Base-by-base conservation (phyloP, 805 yeast genomes). In the Naumovozyma castellii region DNA sequence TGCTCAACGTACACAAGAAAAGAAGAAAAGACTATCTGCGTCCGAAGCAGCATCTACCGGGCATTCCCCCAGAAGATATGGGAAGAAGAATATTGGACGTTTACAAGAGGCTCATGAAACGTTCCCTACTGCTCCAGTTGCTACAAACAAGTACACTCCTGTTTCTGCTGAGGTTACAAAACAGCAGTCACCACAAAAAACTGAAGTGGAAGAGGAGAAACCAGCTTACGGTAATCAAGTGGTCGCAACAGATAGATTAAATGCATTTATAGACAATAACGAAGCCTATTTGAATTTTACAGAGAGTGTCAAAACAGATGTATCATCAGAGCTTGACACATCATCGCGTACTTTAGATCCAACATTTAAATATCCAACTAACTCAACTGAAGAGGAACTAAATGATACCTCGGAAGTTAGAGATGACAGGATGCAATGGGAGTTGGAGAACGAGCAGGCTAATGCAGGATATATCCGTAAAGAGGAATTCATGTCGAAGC, bases 1-100 rank as follows among this genome's bases (percentile, higher is more conserved):
- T 32, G 78, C 97, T 2, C 74, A 75, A 50, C 70, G 60, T 18
- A 46, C 61, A 16, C 57, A 56, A 43, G 56, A 47, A 33, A 51
- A 49, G 46, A 48, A 48, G 29, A 49, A 43, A 41, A 13, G 16
- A 5, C 25, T 18, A 15, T 8, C 18, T 14, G 12, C 35, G 15
- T 5, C n/a, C 13, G 15, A 29, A n/a, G 13, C 8, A 14, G 32
- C 8, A n/a, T 29, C 32, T 22, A 22, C 10, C 10, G 6, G 27
- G 27, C 6, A 22, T 22, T 22, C 27, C 6, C 27, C 27, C 6
- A 22, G 10, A 22, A 22, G 10, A 10, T 22, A 22, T 22, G 27
- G 10, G 9, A 22, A 22, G 10, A n/a, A 22, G 10, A 22, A 10
- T 6, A 22, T 22, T 22, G 27, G 27, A 22, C 6, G 10, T 22